Evolutionary conservation across 2,329 filamentous ascomycete species (phyloP).

Genomic region (Alternaria brassicicola): DNA sequence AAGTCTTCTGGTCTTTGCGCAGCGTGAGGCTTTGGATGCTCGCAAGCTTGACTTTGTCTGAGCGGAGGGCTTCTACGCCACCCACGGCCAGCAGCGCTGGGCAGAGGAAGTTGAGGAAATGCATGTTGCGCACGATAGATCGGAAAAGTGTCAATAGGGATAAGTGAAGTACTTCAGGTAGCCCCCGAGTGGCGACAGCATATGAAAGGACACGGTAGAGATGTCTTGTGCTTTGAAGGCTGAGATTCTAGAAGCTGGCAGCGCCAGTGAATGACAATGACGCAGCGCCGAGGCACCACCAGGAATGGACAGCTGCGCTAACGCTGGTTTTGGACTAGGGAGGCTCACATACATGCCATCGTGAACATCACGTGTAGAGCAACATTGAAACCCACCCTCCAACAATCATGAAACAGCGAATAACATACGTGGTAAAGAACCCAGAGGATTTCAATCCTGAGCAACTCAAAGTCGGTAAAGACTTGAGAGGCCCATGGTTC

Average conservation of each 20-base stretch:
- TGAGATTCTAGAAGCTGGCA: conserved; percentile 21
- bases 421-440: conserved; percentile 74
- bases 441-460: conserved; percentile 69
- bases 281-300: conserved; percentile 5
- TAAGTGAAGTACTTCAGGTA: not conserved
- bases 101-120: conserved; percentile 35
- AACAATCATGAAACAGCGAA: conserved; percentile 69
- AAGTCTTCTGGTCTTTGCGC: conserved; percentile 69
- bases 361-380: conserved; percentile 8
- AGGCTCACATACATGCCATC: not conserved
- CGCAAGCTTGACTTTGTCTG: conserved; percentile 63
- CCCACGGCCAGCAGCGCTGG: conserved; percentile 41
- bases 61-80: conserved; percentile 40
- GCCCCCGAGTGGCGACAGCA: conserved; percentile 28
- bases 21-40: conserved; percentile 81
- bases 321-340: not conserved
- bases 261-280: conserved; percentile 12
- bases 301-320: not conserved
- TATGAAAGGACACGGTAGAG: conserved; percentile 36
- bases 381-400: not conserved
- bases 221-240: conserved; percentile 12
- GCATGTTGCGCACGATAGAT: conserved; percentile 36
- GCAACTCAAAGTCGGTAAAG: conserved; percentile 61
- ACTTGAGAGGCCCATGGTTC: conserved; percentile 48
- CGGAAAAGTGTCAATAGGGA: not conserved